Evolutionary conservation across 495 filamentous ascomycete genomes (phyloP), one percentile per base, ranked within the genome.

Genomic region (Trichoderma parareesei): DNA sequence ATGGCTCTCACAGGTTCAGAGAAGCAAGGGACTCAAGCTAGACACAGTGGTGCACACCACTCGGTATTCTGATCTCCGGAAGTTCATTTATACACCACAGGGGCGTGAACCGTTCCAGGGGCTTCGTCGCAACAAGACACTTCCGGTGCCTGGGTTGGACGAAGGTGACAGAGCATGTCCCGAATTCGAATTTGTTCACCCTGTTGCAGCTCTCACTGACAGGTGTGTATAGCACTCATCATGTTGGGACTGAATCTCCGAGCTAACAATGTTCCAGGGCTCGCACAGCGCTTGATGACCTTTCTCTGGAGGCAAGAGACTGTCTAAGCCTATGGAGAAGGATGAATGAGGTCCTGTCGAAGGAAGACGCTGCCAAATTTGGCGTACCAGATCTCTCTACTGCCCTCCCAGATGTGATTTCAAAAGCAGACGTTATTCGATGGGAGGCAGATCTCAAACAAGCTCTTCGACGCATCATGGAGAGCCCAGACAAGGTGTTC

Each of bases 61-160:
- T 41, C 77, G 90, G 11, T 92, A 90, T 70, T 90, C 88, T 0
- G 89, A 93, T 71, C 72, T 93, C 4, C 79, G 89, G 27, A 91
- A 91, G 66, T 91, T 85, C 64, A 68, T 85, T 33, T 89, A 88
- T 68, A 69, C 74, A 3, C 80, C 84, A 1, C 80, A 82, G 0
- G 40, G 41, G 33, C 69, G 75, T 16, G 63, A 65, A 0, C 86
- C 88, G 66, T 92, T 92, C 71, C 67, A 77, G 13, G 87, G 86
- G 0, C 71, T 93, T 14, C 8, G 9, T 0, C 62, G 62, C 18
- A 27, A 63, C 35, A 65, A 72, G 16, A 61, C 66, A 3, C 65
- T 75, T 16, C 72, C 75, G 1, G 73, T 78, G 1, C 69, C 77
- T 6, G 72, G 71, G 7, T 67, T 78, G 0, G 77, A 75, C 57